Evolutionary conservation across 192 early-diverging fungal genomes (phyloP).

Genomic region (Chytriomyces hyalinus): DNA sequence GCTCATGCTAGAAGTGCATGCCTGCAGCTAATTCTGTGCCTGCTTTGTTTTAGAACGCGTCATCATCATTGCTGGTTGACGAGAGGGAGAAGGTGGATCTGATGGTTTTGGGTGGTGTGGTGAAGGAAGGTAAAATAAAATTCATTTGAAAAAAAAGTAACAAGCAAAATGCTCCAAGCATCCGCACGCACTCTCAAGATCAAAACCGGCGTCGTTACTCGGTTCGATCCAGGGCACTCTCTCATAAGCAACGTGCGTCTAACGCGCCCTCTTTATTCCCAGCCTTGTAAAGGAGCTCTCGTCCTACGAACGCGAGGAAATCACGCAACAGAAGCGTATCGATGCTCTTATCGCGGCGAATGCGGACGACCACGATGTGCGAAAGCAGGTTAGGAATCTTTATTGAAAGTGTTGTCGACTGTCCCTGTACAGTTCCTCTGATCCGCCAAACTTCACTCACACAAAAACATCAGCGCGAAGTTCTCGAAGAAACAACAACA

Average conservation of each 20-base stretch:
- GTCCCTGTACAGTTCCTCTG: background rate
- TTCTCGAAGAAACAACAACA: constrained; percentile 54
- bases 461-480: constrained; percentile 42
- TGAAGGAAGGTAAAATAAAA: no score
- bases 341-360: constrained; percentile 45
- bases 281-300: constrained; percentile 53
- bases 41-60: no score
- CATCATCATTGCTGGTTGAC: no score
- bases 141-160: no score
- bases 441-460: background rate
- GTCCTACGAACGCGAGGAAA: constrained; percentile 43
- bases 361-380: constrained; percentile 46
- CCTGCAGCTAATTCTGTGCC: no score
- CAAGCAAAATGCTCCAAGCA: constrained; percentile 19
- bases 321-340: constrained; percentile 50
- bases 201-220: constrained; percentile 53
- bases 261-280: background rate
- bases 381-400: constrained; percentile 42
- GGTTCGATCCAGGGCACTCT: constrained; percentile 21
- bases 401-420: background rate
- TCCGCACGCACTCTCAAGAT: constrained; percentile 44
- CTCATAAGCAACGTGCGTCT: background rate
- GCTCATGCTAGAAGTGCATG: no score
- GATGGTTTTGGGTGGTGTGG: no score
- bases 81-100: no score